Evolutionary conservation across 129 eudicot species (phyloP).

Genomic region (Chrysanthemum makinoi): DNA sequence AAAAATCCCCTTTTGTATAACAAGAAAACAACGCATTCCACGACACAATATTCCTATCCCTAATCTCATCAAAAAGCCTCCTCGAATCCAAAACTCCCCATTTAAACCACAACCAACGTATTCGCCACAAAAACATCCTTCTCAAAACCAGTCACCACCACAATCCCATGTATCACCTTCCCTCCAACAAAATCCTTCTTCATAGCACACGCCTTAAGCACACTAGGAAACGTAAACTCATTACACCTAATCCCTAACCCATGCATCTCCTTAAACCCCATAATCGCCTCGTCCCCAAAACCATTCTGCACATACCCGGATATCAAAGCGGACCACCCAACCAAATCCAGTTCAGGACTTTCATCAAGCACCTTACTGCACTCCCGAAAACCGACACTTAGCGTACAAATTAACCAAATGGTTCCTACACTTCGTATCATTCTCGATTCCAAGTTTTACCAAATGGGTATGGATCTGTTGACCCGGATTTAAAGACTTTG

Average conservation of each 20-base stretch:
- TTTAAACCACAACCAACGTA: conserved; percentile 73
- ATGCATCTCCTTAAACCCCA: conserved; percentile 57
- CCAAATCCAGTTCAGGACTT: conserved; percentile 75
- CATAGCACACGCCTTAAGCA: conserved; percentile 75
- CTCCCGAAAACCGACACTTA: conserved; percentile 41
- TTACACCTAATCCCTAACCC: conserved; percentile 61
- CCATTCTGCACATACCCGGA: conserved; percentile 84
- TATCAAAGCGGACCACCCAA: conserved; percentile 90
- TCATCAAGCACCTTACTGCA: conserved; percentile 75
- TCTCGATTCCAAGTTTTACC: conserved; percentile 45
- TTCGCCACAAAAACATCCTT: conserved; percentile 74
- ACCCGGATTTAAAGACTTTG: conserved; percentile 52
- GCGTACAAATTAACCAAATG: conserved; percentile 71
- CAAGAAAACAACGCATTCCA: conserved; percentile 72
- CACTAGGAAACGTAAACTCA: conserved; percentile 75
- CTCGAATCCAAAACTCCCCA: conserved; percentile 58
- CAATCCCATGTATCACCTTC: conserved; percentile 69
- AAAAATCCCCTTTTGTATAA: conserved; percentile 52
- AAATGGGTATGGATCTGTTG: conserved; percentile 62
- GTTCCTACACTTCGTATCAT: conserved; percentile 42
- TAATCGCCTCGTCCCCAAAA: conserved; percentile 52
- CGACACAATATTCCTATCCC: conserved; percentile 64
- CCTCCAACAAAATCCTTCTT: conserved; percentile 60
- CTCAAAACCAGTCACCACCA: conserved; percentile 59
- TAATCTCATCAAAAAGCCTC: conserved; percentile 64